Evolutionary conservation across 805 yeast species (phyloP), one percentile per base, ranked within the genome.

Genomic region (Ogataea wickerhamii): DNA sequence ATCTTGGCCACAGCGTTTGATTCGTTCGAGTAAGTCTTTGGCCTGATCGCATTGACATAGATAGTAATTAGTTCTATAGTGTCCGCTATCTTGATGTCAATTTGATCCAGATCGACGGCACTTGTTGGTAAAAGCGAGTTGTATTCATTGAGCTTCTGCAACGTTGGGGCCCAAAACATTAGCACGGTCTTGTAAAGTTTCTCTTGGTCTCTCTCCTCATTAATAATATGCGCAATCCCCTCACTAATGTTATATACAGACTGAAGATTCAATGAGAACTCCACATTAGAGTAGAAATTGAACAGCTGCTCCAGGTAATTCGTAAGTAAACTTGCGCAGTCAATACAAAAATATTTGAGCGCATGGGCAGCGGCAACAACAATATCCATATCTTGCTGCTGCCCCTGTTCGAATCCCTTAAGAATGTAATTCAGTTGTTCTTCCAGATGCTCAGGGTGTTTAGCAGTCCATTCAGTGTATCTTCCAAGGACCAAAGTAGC

Each of bases 401-500:
- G 56, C 39, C 68, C 17, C 17, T 8, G n/a, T 17, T 29, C 65
- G 52, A 87, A 83, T 0, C 96, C 95, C 43, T 70, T 71, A 40
- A 82, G 82, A 46, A 94, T 87, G 58, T 88, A 93, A 45, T 82
- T 80, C 40, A 93, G 70, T 60, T 89, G 96, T 33, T 79, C 73
- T 60, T 86, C 93, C 43, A 94, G 68, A 51, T 71, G 82, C 44
- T 84, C 82, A 4, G 95, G 88, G 61, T 93, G 94, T 48, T 78
- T 73, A 4, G 88, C 68, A 0, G 98, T 87, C 97, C 98, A 93
- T 63, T 84, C 87, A 2, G 98, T 86, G 60, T 93, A 93, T 52
- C 98, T 73, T n/a, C 98, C 98, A 28, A 93, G 66, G 1, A 93
- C 95, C 54, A 93, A 70, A 0, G 96, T 87, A 2, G 95, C 88